Conservation (phyloP, 2,329 filamentous ascomycete species). For the Penicillium sp. region DNA sequence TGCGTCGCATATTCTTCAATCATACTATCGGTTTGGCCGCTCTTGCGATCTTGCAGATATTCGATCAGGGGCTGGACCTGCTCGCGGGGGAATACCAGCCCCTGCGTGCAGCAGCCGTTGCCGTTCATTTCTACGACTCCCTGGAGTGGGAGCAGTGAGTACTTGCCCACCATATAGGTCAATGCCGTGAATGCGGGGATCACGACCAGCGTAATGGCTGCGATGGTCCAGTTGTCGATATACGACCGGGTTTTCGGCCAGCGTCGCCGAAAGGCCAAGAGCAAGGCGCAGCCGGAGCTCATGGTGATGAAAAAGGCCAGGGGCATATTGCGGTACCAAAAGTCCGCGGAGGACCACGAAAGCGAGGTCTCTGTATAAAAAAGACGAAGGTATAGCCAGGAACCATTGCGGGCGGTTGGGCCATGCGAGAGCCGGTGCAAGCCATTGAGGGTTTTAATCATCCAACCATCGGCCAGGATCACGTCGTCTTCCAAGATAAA, state of each 20-base stretch:
- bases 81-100: slow-evolving; percentile 29
- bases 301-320: slow-evolving; percentile 21
- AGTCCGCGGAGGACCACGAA: slow-evolving; percentile 26
- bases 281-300: slow-evolving; percentile 1
- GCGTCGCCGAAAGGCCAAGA: slow-evolving; percentile 16
- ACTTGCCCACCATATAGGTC: slow-evolving; percentile 28
- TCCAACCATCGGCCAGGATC: slow-evolving; percentile 38
- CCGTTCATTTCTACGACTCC: slow-evolving; percentile 28
- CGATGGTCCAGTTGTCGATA: slow-evolving; percentile 19
- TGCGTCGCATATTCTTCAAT: slow-evolving; percentile 28
- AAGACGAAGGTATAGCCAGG: slow-evolving; percentile 34
- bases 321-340: slow-evolving; percentile 24
- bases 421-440: slow-evolving; percentile 14
- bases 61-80: slow-evolving; percentile 18
- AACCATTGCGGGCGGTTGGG: not conserved
- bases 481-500: slow-evolving; percentile 41
- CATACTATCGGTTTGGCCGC: slow-evolving; percentile 27
- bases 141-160: slow-evolving; percentile 21
- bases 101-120: slow-evolving; percentile 36
- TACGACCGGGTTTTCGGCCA: slow-evolving; percentile 7
- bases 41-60: slow-evolving; percentile 13
- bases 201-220: slow-evolving; percentile 18
- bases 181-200: slow-evolving; percentile 24
- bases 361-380: slow-evolving; percentile 35
- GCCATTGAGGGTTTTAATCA: slow-evolving; percentile 29